A percentile compares a stretch with the other conserved stretches of the same genome.
phyloP scores from a whole-genome alignment of 441 rosid species.

The Pelargonium citronellum region DNA sequence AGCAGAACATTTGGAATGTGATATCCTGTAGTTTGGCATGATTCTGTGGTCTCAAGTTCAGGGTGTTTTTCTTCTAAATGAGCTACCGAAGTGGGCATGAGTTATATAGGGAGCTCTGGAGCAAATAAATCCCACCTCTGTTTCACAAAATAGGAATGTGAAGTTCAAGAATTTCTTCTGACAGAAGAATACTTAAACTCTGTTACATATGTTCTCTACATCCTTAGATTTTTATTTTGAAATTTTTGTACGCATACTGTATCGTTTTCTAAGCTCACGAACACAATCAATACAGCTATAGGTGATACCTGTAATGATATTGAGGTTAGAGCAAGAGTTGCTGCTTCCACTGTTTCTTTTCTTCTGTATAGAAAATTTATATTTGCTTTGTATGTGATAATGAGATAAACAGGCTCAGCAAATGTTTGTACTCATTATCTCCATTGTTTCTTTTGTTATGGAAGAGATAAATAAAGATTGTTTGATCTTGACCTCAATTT shows the following conservation, averaged over 20 bases:
- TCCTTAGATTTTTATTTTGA: neutral
- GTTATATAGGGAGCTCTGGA: neutral
- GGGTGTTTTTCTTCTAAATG: neutral
- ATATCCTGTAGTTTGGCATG: neutral
- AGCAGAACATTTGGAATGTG: too few relatives aligned
- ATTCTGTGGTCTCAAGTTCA: neutral
- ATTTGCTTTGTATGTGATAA: neutral
- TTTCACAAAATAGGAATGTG: neutral
- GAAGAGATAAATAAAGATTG: too few relatives aligned
- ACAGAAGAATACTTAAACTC: neutral
- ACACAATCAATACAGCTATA: neutral
- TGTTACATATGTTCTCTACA: neutral
- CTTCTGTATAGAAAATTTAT: neutral
- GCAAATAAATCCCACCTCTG: neutral
- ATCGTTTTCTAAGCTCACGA: neutral
- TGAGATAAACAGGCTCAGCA: neutral
- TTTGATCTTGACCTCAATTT: neutral
- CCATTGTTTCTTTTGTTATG: neutral
- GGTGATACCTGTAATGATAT: too few relatives aligned
- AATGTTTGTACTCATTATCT: neutral
- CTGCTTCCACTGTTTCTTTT: too few relatives aligned
- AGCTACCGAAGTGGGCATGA: neutral
- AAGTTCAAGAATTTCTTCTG: constrained; percentile 1
- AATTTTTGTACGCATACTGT: neutral
- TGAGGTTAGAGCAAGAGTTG: too few relatives aligned